Evolutionary conservation across 257 asterid genomes (phyloP).

Genomic region (Plantago major): DNA sequence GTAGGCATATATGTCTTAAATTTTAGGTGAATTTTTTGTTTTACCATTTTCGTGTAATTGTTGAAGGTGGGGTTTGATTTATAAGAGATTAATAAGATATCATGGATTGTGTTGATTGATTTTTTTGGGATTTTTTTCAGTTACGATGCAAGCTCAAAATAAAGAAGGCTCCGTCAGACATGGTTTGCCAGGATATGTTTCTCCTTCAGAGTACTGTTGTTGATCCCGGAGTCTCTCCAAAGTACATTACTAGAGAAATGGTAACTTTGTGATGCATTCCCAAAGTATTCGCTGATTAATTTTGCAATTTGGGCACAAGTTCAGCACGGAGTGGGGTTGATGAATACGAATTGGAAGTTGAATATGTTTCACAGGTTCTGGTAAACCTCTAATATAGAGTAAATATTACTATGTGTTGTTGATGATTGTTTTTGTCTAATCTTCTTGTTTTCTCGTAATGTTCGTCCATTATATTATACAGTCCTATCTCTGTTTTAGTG

Average conservation of each 20-base stretch:
- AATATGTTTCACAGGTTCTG: conserved; percentile 34
- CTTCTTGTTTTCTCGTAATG: no score
- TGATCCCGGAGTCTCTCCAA: conserved; percentile 46
- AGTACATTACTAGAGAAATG: conserved; percentile 80
- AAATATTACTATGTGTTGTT: no score
- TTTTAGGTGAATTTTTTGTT: not conserved
- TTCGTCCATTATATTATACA: no score
- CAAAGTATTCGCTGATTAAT: not conserved
- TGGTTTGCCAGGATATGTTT: conserved; percentile 96
- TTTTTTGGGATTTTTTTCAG: conserved; percentile 37
- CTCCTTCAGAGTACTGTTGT: conserved; percentile 75
- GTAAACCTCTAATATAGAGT: no score
- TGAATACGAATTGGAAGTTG: conserved; percentile 83
- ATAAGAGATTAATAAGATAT: no score
- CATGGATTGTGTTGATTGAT: not conserved
- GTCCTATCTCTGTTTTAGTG: no score
- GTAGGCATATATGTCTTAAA: not conserved
- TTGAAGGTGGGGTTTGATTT: no score
- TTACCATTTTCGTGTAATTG: not conserved
- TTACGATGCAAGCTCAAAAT: conserved; percentile 99
- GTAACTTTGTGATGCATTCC: conserved; percentile 33
- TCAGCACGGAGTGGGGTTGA: conserved; percentile 85
- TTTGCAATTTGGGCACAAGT: conserved; percentile 30
- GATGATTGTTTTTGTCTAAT: no score
- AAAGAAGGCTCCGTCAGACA: conserved; percentile 86